Base-by-base conservation (phyloP, 176 grass and related monocot genomes). In the Thalia dealbata region DNA sequence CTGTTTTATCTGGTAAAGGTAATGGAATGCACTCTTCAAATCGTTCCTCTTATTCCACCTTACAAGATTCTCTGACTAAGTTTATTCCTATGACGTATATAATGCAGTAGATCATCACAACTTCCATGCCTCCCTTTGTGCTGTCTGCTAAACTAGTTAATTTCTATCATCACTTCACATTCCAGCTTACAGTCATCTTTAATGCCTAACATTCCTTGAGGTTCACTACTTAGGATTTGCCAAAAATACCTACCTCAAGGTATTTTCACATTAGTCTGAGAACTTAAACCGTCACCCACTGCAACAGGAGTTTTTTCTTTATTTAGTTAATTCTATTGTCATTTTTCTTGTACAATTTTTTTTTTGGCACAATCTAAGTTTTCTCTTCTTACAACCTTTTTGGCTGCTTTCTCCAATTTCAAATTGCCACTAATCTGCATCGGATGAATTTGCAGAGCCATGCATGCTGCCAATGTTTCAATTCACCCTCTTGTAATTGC, bases 401-500 rank as follows among this genome's bases (percentile, higher is more conserved):
- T 22, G n/a, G n/a, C n/a, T 24, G 10, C 38, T 68, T 68, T 0
- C 54, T 44, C 10, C 0, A 22, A 22, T 43, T 41, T 7, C 19
- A 43, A 13, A 44, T 22, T 43, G 18, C 2, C 9, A 68, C 65
- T 68, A 23, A 67, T 61, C 11, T 55, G 18, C 12, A 71, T 19
- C 67, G 7, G 28, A 44, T 84, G 74, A 71, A 63, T 79, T 82
- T 84, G 42, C 90, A 99, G 95, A 8, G 85, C 87, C 69, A 85
- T 99, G 87, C 95, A 99, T 81, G 90, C 90, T 78, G 85, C 95
- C 55, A 99, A 87, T 23, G 87, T 99, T 74, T 81, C 81, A 6
- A 91, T 99, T 68, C 95, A 99, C 78, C 95, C 95, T 71, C 90
- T 99, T 77, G 95, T 99, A 60, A 93, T 99, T 11, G 95, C 90